Percentiles rank a stretch among this genome's conserved stretches.
These are phyloP conservation scores for Globisporangium apiculatum DNA, from an alignment of 352 stramenopile genomes.

Conservation along the genomic window DNA sequence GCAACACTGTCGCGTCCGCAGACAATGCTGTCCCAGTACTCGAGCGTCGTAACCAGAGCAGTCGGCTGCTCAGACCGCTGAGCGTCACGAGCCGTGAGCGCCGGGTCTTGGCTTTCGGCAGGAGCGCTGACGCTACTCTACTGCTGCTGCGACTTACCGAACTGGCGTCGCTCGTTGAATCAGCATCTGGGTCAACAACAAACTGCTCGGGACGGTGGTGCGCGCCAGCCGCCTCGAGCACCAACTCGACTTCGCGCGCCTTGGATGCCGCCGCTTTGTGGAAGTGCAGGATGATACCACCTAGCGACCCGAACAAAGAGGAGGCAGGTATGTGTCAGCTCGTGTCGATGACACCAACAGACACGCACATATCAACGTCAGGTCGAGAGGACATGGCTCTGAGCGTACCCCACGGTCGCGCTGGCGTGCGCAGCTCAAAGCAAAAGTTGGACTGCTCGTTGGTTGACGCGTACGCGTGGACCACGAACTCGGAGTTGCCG, in stretches of 20 bases:
- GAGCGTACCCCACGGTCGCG: conserved; percentile 45
- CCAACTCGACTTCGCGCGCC: conserved; percentile 41
- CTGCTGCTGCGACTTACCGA: background rate
- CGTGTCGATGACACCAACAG: too few species aligned
- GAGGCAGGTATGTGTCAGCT: background rate
- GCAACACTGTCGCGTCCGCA: background rate
- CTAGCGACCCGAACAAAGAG: conserved; percentile 14
- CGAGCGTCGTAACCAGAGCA: conserved; percentile 6
- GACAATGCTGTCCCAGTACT: background rate
- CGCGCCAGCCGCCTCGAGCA: conserved; percentile 42
- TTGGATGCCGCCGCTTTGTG: conserved; percentile 42
- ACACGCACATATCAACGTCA: too few species aligned
- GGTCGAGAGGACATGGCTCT: too few species aligned
- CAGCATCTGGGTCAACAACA: background rate
- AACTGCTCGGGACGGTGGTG: conserved; percentile 16
- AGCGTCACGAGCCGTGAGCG: conserved; percentile 13
- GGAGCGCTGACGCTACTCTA: background rate
- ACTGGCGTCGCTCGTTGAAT: too few species aligned
- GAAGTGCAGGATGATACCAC: conserved; percentile 72
- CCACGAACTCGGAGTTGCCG: conserved; percentile 55
- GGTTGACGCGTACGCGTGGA: conserved; percentile 66
- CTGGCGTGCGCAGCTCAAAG: conserved; percentile 58
- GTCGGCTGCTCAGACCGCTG: conserved; percentile 8
- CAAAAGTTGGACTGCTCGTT: conserved; percentile 62
- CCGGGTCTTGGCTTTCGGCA: conserved; percentile 1